Evolutionary conservation across 805 yeast genomes (phyloP), one percentile per base, ranked within the genome.

Genomic region (Groenewaldozyma tartarivorans): DNA sequence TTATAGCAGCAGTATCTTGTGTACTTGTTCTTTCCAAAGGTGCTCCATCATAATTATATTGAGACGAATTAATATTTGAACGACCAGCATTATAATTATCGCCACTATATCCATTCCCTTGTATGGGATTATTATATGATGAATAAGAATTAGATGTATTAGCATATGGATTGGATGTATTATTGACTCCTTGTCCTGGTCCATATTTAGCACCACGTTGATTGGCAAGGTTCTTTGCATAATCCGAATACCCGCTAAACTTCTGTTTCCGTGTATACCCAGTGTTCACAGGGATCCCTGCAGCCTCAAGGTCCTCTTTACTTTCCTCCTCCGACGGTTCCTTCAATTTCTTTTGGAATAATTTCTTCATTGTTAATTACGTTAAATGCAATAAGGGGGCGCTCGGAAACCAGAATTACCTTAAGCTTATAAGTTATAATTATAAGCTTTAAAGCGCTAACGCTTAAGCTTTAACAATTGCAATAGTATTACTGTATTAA

Each of bases 271-370:
- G 60, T 13, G 54, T 51, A 35, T 37, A 38, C 19, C 58, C 60
- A 4, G 58, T 48, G 41, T 61, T 66, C 20, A 71, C 66, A 9
- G 72, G 49, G 29, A 73, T 62, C 5, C 75, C 75, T 20, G 58
- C 52, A 18, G 53, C 53, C 43, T 58, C 61, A 44, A 74, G 57
- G 29, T 59, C 62, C 36, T 64, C 64, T 36, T 62, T 53, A 44
- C 70, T 54, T 54, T 72, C 74, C 41, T 61, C 67, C 43, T 68
- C 72, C 20, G 72, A 66, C 29, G 71, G 71, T 47, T 73, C 78
- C 50, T 70, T 72, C 15, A 20, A 13, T 20, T 38, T 38, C 29
- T 24, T 24, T 7, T 7, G 13, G 13, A 24, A 24, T 24, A 24
- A 13, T 24, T 24, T 24, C 29, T 24, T 24, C 29, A 24, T 24